Evolutionary conservation across 345 rosid species (phyloP), one percentile per base, ranked within the genome.

Genomic region (Eucalyptus viminalis): DNA sequence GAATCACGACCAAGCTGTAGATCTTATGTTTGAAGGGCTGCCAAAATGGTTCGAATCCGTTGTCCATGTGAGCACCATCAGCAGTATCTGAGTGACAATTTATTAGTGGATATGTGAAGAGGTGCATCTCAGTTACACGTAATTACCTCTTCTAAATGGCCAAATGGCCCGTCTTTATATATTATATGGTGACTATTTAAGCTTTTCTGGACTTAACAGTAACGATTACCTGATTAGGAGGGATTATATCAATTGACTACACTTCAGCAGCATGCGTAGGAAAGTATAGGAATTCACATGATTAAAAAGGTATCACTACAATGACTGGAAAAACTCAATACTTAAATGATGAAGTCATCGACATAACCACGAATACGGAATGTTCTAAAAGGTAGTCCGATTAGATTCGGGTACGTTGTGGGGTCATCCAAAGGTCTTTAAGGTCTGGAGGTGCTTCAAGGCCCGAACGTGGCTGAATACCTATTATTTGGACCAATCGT

Each of bases 31-130:
- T 43, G 91, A 45, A 29, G 90, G 92, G 11, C 49, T 91, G 92
- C 92, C 92, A 11, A 80, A 85, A 24, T 89, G 87, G 88, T 93
- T 92, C 88, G 83, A 87, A 5, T 34, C 91, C 6, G 11, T 72
- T 85, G 91, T 89, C 90, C 89, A 87, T 67, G 86, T 58, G 2
- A 89, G 90, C 54, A 89, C 90, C 90, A 89, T 90, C 37, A 86
- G 86, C 21, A 62, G 88, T 87, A 65, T 89, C 8, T 34, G 80
- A 69, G 44, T 69, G 80, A 40, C 27, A 19, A 76, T 37, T 76
- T 76, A 76, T 37, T 3, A 76, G 5, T 21, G 27, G 29, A 11
- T 40, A 76, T 6, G 83, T 76, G 43, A 76, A 76, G 47, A 21
- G 83, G 27, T 76, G 29, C 47, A 19, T 76, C 47, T 76, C 47